Evolutionary conservation across 2,329 filamentous ascomycete genomes (phyloP).

Genomic region (Cryphonectria parasitica): DNA sequence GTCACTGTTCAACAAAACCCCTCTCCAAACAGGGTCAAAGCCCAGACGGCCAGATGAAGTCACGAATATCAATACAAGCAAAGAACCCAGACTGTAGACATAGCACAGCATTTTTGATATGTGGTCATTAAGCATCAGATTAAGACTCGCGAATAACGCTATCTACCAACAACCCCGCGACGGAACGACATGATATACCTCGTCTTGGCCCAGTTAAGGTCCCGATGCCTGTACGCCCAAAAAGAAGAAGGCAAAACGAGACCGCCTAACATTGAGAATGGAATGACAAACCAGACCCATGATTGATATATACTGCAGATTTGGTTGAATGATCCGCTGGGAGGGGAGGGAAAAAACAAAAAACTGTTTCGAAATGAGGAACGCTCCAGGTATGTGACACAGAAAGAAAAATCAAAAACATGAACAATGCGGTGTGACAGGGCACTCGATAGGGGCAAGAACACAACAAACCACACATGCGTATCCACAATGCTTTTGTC

Average conservation of each 20-base stretch:
- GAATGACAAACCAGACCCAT: neutral
- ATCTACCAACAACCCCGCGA: neutral
- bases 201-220: neutral
- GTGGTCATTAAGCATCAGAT: slow-evolving; percentile 1
- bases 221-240: neutral
- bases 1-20: neutral
- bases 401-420: neutral
- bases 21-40: neutral
- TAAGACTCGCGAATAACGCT: neutral
- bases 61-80: neutral
- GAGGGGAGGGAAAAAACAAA: neutral
- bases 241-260: no score
- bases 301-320: neutral
- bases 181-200: neutral
- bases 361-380: neutral
- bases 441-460: neutral
- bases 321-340: neutral
- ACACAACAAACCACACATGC: slow-evolving; percentile 2
- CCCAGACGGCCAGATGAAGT: neutral
- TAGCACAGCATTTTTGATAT: neutral
- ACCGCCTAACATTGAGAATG: neutral
- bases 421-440: neutral
- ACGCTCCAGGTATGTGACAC: neutral
- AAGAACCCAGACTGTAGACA: neutral
- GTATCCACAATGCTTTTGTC: slow-evolving; percentile 18